Percentiles rank a stretch among this genome's conserved stretches.
Evolutionary conservation across 2,329 filamentous ascomycete species (phyloP).

Genomic region (Cephalotrichum gorgonifer): DNA sequence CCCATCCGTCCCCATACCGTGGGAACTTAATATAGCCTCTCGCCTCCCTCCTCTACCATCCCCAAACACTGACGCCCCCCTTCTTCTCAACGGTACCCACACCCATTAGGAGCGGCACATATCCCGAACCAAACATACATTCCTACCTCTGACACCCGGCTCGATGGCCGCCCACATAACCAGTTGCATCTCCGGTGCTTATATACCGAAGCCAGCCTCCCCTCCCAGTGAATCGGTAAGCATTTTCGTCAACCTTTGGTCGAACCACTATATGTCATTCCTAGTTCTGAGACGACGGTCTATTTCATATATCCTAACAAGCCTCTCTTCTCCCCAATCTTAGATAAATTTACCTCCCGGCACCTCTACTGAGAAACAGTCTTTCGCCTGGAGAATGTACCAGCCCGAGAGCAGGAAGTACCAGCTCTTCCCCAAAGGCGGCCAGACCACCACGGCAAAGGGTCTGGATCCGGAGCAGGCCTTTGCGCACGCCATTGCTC

Average conservation of each 20-base stretch:
- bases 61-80: slow-evolving; percentile 2
- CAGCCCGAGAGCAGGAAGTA: slow-evolving; percentile 34
- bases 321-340: not conserved
- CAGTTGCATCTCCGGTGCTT: slow-evolving; percentile 6
- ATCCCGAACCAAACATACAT: slow-evolving; percentile 1
- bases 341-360: slow-evolving; percentile 3
- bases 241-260: slow-evolving; percentile 1
- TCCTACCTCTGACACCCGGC: not conserved
- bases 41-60: not conserved
- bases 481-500: slow-evolving; percentile 28
- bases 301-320: not conserved
- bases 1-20: not conserved
- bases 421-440: slow-evolving; percentile 48
- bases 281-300: not conserved
- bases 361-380: slow-evolving; percentile 4
- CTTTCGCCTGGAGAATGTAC: slow-evolving; percentile 6
- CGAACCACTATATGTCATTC: slow-evolving; percentile 1
- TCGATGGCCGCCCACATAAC: slow-evolving; percentile 6
- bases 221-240: slow-evolving; percentile 5
- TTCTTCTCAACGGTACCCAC: not conserved
- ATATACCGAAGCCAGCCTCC: slow-evolving; percentile 7
- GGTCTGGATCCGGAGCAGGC: slow-evolving; percentile 40
- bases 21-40: slow-evolving; percentile 4
- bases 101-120: slow-evolving; percentile 4
- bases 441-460: slow-evolving; percentile 32